These are phyloP conservation scores for Podospora sp. DNA, from an alignment of 495 filamentous ascomycete species.

Conservation along the genomic window DNA sequence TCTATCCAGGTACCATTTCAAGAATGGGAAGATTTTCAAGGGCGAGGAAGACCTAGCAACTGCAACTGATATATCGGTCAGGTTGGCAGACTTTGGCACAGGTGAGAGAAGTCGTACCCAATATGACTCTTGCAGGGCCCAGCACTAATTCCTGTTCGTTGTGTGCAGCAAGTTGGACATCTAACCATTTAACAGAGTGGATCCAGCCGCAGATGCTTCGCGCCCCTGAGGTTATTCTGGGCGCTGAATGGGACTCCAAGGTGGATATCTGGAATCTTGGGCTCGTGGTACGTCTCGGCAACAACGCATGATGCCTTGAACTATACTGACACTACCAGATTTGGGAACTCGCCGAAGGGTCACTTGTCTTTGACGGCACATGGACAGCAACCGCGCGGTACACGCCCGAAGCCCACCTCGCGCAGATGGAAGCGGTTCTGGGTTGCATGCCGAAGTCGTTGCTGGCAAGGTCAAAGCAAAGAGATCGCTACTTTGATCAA, in stretches of 20 bases:
- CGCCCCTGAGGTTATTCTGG: constrained; percentile 18
- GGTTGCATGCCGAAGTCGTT: constrained; percentile 12
- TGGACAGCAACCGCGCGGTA: constrained; percentile 15
- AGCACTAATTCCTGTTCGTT: neutral
- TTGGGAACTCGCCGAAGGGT: constrained; percentile 16
- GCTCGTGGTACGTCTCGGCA: neutral
- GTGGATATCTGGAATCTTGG: constrained; percentile 19
- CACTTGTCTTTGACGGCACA: constrained; percentile 12
- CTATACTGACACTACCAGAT: constrained; percentile 8
- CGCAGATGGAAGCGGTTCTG: constrained; percentile 15
- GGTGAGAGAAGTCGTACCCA: constrained; percentile 1
- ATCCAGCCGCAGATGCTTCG: constrained; percentile 19
- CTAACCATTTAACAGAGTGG: constrained; percentile 11
- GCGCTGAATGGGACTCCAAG: constrained; percentile 17
- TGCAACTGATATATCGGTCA: constrained; percentile 13
- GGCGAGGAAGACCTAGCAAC: constrained; percentile 9
- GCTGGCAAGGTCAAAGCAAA: constrained; percentile 15
- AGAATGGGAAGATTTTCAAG: no score
- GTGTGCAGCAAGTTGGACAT: constrained; percentile 14
- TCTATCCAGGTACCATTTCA: no score
- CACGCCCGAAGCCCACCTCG: constrained; percentile 16
- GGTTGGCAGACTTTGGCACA: constrained; percentile 18
- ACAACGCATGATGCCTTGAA: constrained; percentile 6
- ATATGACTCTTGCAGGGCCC: neutral
- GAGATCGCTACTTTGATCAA: constrained; percentile 11